phyloP scores from a whole-genome alignment of 805 yeast species.

The Kodamaea restingae region DNA sequence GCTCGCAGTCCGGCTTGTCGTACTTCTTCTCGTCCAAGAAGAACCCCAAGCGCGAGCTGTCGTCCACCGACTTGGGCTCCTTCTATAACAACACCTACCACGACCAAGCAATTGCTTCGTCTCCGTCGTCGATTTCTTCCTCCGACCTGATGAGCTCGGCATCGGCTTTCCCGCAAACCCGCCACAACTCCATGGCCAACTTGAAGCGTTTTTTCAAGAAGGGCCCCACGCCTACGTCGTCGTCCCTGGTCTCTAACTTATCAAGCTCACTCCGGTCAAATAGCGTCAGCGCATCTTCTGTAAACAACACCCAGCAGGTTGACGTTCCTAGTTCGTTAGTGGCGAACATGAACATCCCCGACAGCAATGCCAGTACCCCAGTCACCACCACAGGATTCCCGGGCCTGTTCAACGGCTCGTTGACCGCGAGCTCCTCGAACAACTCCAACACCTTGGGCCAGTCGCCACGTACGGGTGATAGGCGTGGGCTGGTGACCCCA shows the following conservation, averaged over 20 bases:
- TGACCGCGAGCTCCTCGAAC: slow-evolving; percentile 30
- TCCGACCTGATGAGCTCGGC: slow-evolving; percentile 28
- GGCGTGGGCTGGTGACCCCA: slow-evolving; percentile 35
- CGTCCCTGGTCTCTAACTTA: slow-evolving; percentile 19
- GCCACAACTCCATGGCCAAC: slow-evolving; percentile 79
- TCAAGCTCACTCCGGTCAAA: slow-evolving; percentile 21
- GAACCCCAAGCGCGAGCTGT: slow-evolving; percentile 33
- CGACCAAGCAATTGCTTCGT: slow-evolving; percentile 24
- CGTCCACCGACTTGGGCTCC: slow-evolving; percentile 40
- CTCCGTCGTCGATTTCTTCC: slow-evolving; percentile 28
- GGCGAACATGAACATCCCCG: slow-evolving; percentile 10
- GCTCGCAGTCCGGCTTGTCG: slow-evolving; percentile 47
- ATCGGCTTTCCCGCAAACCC: slow-evolving; percentile 28
- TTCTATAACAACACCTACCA: slow-evolving; percentile 37
- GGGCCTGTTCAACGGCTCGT: slow-evolving; percentile 18
- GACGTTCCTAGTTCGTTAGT: not conserved
- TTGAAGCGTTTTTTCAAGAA: slow-evolving; percentile 67
- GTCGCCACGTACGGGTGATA: slow-evolving; percentile 23
- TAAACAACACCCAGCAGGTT: not conserved
- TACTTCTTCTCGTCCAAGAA: slow-evolving; percentile 44
- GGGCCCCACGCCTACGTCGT: slow-evolving; percentile 17
- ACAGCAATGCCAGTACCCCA: slow-evolving; percentile 8
- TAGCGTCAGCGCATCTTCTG: slow-evolving; percentile 2
- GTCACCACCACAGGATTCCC: slow-evolving; percentile 11
- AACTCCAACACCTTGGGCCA: slow-evolving; percentile 20